phyloP scores from a whole-genome alignment of 768 basidiomycete species.

The Chiua virens region DNA sequence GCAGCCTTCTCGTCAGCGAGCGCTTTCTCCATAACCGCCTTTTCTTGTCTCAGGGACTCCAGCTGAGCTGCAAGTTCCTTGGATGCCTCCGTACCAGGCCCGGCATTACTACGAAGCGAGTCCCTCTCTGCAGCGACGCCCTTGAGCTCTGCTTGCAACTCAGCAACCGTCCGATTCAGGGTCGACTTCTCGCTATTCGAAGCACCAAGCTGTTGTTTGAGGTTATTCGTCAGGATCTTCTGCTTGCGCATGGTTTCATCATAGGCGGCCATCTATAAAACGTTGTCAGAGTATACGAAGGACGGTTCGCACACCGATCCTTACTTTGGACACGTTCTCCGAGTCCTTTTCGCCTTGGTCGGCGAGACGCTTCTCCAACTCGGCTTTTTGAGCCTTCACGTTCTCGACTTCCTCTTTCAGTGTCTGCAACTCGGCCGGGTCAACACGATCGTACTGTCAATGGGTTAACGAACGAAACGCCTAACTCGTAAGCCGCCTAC shows the following conservation, averaged over 20 bases:
- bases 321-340: constrained; percentile 33
- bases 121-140: constrained; percentile 30
- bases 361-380: constrained; percentile 29
- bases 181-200: constrained; percentile 30
- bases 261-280: constrained; percentile 39
- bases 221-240: constrained; percentile 25
- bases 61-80: constrained; percentile 36
- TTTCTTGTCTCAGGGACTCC: constrained; percentile 37
- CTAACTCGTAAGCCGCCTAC: constrained; percentile 35
- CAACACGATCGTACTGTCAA: constrained; percentile 79
- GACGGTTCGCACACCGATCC: not conserved
- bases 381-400: constrained; percentile 46
- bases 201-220: constrained; percentile 26
- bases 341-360: constrained; percentile 33
- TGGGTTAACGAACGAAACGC: not conserved
- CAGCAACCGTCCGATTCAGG: constrained; percentile 27
- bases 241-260: constrained; percentile 44
- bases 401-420: constrained; percentile 70
- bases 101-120: constrained; percentile 17
- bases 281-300: not conserved
- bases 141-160: constrained; percentile 30
- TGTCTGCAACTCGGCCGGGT: constrained; percentile 79
- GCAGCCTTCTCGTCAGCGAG: constrained; percentile 39
- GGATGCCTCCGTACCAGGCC: constrained; percentile 17
- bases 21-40: constrained; percentile 37